Evolutionary conservation across 2,329 filamentous ascomycete genomes (phyloP), one percentile per base, ranked within the genome.

Genomic region (Xylariaceae sp.): DNA sequence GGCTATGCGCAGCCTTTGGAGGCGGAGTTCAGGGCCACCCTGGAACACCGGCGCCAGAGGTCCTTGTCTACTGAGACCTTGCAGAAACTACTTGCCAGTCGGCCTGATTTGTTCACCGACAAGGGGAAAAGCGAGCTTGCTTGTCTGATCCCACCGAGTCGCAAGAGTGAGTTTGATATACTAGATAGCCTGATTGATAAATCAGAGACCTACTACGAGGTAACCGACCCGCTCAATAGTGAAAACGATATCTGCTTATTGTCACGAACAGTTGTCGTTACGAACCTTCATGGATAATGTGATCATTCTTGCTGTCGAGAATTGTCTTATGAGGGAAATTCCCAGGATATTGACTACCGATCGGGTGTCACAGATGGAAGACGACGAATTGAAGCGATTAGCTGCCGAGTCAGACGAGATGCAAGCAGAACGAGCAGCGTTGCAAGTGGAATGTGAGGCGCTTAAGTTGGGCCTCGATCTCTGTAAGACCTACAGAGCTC

Each of bases 161-260:
- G 2, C 9, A 58, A 48, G 52, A 71, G 39, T 45, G 70, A 71
- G 13, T 77, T 76, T 54, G 74, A 72, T 0, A 74, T 30, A 42
- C 8, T 72, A 0, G 70, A 74, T 0, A 73, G 73, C 1, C 69
- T 78, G 1, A 73, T 81, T 49, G 74, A 81, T 51, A 77, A 76
- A 62, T 76, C 78, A 68, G 62, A 74, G 53, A 71, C 72, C 0
- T 78, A 79, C 59, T 80, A 80, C 60, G 70, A 77, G 61, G 77
- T 80, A 63, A 54, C 57, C 44, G 1, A 4, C 13, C 34, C 2
- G 7, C 30, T 15, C 9, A 37, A 51, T n/a, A 17, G 5, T 1
- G 17, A 42, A 8, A 42, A 6, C 8, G 15, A 11, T 15, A 4
- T 39, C 18, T 55, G 17, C 61, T 66, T 18, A 65, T 52, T 52